These are phyloP conservation scores for Phytophthora litchii DNA, from an alignment of 352 stramenopile genomes.

Conservation along the genomic window DNA sequence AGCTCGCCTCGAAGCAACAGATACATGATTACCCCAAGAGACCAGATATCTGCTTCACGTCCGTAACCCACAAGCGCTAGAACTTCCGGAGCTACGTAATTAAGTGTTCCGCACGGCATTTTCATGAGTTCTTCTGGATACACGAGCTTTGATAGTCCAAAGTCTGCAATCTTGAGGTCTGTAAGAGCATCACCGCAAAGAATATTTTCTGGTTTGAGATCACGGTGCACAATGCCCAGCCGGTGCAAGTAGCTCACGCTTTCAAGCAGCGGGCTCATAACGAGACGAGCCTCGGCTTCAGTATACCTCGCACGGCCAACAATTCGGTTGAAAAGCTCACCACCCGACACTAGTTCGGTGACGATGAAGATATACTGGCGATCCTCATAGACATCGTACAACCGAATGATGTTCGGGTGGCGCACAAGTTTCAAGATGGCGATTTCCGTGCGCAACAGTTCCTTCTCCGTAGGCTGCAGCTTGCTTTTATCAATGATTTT, in stretches of 20 bases:
- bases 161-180: constrained; percentile 93
- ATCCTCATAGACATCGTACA: constrained; percentile 93
- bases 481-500: constrained; percentile 95
- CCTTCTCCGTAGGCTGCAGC: constrained; percentile 85
- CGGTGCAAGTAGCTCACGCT: constrained; percentile 92
- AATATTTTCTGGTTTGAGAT: constrained; percentile 91
- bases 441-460: constrained; percentile 93
- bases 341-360: constrained; percentile 96
- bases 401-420: constrained; percentile 87
- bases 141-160: constrained; percentile 93
- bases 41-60: constrained; percentile 93
- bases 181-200: constrained; percentile 87
- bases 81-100: constrained; percentile 95
- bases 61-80: constrained; percentile 89
- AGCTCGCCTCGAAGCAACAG: constrained; percentile 88
- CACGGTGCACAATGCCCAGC: constrained; percentile 91
- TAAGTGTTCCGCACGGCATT: constrained; percentile 92
- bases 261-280: constrained; percentile 90
- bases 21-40: constrained; percentile 93
- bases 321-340: constrained; percentile 98
- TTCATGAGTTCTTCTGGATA: constrained; percentile 93
- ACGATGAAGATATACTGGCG: constrained; percentile 97
- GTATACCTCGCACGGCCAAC: constrained; percentile 87
- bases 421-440: constrained; percentile 94
- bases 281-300: constrained; percentile 86